phyloP scores from a whole-genome alignment of 1,284 basidiomycete species.

The Tremellales sp. region DNA sequence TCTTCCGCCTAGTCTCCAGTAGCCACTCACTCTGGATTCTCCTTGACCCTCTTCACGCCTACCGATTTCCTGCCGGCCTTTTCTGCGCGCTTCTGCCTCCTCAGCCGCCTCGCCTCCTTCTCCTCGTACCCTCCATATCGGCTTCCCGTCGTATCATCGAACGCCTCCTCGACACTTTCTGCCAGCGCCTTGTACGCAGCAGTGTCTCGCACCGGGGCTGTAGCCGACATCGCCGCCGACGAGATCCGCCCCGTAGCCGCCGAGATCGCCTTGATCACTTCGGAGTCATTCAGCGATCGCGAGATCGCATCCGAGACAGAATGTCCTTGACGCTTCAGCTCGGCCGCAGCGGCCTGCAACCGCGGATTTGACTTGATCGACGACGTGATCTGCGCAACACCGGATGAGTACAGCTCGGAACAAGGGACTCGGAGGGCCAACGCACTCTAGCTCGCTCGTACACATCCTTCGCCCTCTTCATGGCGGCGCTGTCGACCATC shows the following conservation, averaged over 20 bases:
- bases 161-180: constrained; percentile 82
- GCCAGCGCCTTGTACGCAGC: constrained; percentile 89
- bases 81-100: constrained; percentile 67
- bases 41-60: constrained; percentile 57
- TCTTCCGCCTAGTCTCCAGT: background rate
- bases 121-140: constrained; percentile 93
- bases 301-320: constrained; percentile 91
- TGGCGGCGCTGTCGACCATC: constrained; percentile 92
- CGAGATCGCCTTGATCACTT: constrained; percentile 72
- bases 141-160: constrained; percentile 76
- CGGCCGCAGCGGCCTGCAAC: constrained; percentile 83
- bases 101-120: constrained; percentile 74
- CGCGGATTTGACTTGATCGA: constrained; percentile 96
- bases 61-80: constrained; percentile 72
- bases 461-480: constrained; percentile 82
- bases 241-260: constrained; percentile 74
- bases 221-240: constrained; percentile 67
- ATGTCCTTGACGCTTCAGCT: constrained; percentile 81
- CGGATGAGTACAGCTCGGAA: background rate
- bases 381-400: constrained; percentile 65
- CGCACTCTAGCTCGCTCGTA: constrained; percentile 90
- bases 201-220: constrained; percentile 91
- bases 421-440: constrained; percentile 15
- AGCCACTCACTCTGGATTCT: constrained; percentile 69
- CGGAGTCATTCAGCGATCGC: constrained; percentile 89